Base-by-base conservation (phyloP, 2,329 filamentous ascomycete genomes). In the Botryosphaeria agaves region DNA sequence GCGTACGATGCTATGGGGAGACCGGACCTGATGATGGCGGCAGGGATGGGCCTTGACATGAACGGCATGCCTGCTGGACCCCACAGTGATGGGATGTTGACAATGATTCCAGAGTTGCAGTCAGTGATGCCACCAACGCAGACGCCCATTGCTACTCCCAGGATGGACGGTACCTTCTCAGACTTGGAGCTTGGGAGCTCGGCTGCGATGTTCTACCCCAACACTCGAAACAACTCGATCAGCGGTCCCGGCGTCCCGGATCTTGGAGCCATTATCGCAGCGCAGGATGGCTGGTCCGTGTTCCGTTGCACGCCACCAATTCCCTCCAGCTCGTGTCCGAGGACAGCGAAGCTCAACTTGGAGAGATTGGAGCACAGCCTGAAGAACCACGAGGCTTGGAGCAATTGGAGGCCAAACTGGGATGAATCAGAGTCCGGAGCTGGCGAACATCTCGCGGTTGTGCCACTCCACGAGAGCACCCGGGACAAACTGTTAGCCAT, bases 401-500 rank as follows among this genome's bases (percentile, higher is more conserved):
- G 55, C 34, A 60, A 48, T 23, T 67, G 63, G 63, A 52, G 50
- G 26, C 59, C 61, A n/a, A 46, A 53, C 8, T 61, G 59, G 52
- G 53, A 64, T 28, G 61, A 66, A 18, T 40, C 52, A 5, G 61
- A 65, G 32, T 56, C 59, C 30, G 51, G 57, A 14, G 53, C 52
- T n/a, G 55, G 55, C 19, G 57, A 62, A 18, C 52, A 56, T 25
- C 46, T 66, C 25, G 51, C 51, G 4, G 59, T 65, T 8, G 55
- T 62, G 42, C 59, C 55, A 20, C 44, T 66, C 29, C 60, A 62
- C 27, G 62, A 65, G 32, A 54, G 62, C 26, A 73, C 72, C 2
- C 62, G 75, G 18, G 76, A 81, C 46, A 73, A 72, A 45, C 66
- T 80, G 41, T 62, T 78, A n/a, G 74, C 72, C 29, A 77, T 79